phyloP scores from a whole-genome alignment of 331 rosid genomes.

The Pyrus hybrid region DNA sequence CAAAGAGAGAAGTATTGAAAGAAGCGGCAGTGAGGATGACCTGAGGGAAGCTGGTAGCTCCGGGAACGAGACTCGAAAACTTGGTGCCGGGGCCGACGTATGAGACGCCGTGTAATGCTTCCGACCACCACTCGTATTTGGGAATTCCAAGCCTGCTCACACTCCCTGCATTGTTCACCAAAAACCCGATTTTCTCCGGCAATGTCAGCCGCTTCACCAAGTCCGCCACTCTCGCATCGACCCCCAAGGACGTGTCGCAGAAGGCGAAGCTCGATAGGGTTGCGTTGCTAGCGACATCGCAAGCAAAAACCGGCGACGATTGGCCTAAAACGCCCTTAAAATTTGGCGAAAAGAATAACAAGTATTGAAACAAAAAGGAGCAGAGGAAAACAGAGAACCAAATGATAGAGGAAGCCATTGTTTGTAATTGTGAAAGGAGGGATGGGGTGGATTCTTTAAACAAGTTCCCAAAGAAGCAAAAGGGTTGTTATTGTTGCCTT shows the following conservation, averaged over 20 bases:
- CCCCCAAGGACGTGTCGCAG: slow-evolving; percentile 47
- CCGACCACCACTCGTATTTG: slow-evolving; percentile 95
- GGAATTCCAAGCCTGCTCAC: slow-evolving; percentile 89
- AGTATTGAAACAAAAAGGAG: slow-evolving; percentile 7
- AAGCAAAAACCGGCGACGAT: slow-evolving; percentile 52
- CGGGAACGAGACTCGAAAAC: slow-evolving; percentile 68
- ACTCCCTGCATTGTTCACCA: slow-evolving; percentile 44
- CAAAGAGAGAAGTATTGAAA: slow-evolving; percentile 73
- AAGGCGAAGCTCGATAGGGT: slow-evolving; percentile 40
- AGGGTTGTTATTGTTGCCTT: slow-evolving; percentile 6
- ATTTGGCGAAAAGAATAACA: slow-evolving; percentile 1
- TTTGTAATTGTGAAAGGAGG: background rate
- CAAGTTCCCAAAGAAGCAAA: background rate
- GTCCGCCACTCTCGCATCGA: slow-evolving; percentile 51
- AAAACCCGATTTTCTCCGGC: slow-evolving; percentile 66
- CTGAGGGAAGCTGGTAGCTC: slow-evolving; percentile 88
- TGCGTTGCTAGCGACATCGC: slow-evolving; percentile 40
- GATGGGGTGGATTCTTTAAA: background rate
- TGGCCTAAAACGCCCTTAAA: slow-evolving; percentile 32
- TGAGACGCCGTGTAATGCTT: slow-evolving; percentile 92
- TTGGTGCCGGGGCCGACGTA: slow-evolving; percentile 70
- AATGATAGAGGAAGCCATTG: slow-evolving; percentile 30
- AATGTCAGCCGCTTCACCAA: slow-evolving; percentile 66
- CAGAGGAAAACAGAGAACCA: slow-evolving; percentile 34
- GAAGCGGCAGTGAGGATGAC: slow-evolving; percentile 88